phyloP scores from a whole-genome alignment of 2,329 filamentous ascomycete species.

The Colletotrichum orbiculare region DNA sequence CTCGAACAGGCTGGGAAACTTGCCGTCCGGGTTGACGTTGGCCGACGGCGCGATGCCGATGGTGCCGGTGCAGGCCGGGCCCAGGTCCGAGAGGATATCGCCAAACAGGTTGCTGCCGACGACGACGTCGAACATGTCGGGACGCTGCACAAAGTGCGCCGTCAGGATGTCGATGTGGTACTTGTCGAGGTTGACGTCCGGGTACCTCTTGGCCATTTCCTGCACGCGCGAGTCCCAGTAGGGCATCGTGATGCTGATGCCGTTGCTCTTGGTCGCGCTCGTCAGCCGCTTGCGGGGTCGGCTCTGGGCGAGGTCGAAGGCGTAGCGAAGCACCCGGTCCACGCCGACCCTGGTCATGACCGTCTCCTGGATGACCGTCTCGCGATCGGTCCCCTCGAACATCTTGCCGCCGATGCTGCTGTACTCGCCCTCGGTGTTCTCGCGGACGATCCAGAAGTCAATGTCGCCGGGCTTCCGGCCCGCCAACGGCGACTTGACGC shows the following conservation, averaged over 20 bases:
- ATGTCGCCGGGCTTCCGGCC: conserved; percentile 64
- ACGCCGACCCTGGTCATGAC: conserved; percentile 72
- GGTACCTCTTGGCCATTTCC: conserved; percentile 66
- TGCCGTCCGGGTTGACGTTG: conserved; percentile 70
- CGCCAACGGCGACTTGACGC: conserved; percentile 66
- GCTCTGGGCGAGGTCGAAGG: conserved; percentile 69
- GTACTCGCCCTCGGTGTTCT: conserved; percentile 76
- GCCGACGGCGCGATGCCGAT: conserved; percentile 79
- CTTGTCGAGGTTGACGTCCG: conserved; percentile 71
- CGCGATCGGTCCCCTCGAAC: conserved; percentile 68
- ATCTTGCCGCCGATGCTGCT: conserved; percentile 73
- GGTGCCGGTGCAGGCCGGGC: conserved; percentile 75
- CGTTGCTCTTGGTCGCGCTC: conserved; percentile 74
- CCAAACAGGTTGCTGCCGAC: conserved; percentile 72
- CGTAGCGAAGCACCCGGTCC: conserved; percentile 70
- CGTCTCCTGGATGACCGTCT: conserved; percentile 70
- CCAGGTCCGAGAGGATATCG: conserved; percentile 77
- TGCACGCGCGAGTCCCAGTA: conserved; percentile 73
- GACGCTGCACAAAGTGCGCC: conserved; percentile 70
- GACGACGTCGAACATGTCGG: conserved; percentile 69
- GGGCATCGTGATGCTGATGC: conserved; percentile 74
- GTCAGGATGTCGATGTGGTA: conserved; percentile 77
- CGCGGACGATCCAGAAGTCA: conserved; percentile 74
- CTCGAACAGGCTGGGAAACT: conserved; percentile 70
- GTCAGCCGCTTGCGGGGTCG: conserved; percentile 69